Evolutionary conservation across 441 rosid genomes (phyloP), one percentile per base, ranked within the genome.

Genomic region (Croton setiger): DNA sequence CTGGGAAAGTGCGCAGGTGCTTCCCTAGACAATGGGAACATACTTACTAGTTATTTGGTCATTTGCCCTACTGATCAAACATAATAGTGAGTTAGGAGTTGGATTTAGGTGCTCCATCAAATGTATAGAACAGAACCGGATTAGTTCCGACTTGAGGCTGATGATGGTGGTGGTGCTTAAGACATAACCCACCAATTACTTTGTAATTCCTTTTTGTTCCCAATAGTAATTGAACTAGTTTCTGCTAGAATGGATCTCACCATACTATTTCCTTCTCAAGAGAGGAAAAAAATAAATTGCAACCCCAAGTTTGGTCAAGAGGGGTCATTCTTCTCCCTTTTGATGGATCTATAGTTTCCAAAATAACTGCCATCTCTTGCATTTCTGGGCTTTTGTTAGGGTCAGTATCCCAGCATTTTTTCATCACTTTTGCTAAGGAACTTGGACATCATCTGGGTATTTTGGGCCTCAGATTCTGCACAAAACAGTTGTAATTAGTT

Each of bases 401-500:
- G 7, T 70, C 10, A 15, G 66, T 20, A 10, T 60, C 60, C 72
- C 72, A 47, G 14, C 66, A 69, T 14, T 41, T 36, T 52, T 12
- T 60, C 60, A 69, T 69, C 18, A 60, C 23, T 9, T 69, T 69
- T 48, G 39, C 72, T 0, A 47, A 20, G 0, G 60, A 36, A 20
- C 27, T 23, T 4, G 61, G 73, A 35, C 73, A 70, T 18, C 60
- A 21, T n/a, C 7, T 39, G 7, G 61, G 73, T 51, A 61, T 60
- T 43, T 70, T 39, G 39, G 67, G 73, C 44, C 67, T 70, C 61
- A 70, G 23, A 37, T 70, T 63, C 73, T 61, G 52, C 48, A 60
- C 14, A 35, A 2, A 36, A 15, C 45, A 64, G 15, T 20, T 35
- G 12, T 3, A 20, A 14, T 48, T 18, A 14, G 52, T 5, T 48